Evolutionary conservation across 2,329 filamentous ascomycete genomes (phyloP).

Genomic region (Cercospora janseana): DNA sequence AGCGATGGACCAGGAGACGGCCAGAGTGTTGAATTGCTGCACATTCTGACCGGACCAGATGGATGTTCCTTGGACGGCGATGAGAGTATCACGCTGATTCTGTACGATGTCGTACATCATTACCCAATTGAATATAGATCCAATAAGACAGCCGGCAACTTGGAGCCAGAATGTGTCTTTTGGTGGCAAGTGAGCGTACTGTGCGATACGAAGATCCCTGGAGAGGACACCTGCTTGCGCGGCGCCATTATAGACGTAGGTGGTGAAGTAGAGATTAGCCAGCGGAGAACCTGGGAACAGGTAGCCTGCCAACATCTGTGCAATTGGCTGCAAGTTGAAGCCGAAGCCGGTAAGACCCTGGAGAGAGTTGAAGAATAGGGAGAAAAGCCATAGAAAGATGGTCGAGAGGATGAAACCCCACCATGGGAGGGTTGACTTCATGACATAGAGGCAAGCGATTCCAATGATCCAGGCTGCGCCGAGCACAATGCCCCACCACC

Average conservation of each 20-base stretch:
- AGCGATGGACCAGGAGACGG: conserved; percentile 44
- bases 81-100: conserved; percentile 45
- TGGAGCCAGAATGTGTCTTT: conserved; percentile 49
- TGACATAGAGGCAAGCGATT: conserved; percentile 30
- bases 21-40: conserved; percentile 48
- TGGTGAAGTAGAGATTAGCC: conserved; percentile 37
- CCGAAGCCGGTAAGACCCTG: conserved; percentile 39
- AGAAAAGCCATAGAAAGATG: conserved; percentile 18
- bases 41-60: conserved; percentile 52
- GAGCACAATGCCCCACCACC: conserved; percentile 35
- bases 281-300: conserved; percentile 44
- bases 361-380: conserved; percentile 33
- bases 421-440: conserved; percentile 36
- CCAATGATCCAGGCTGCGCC: conserved; percentile 28
- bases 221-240: conserved; percentile 34
- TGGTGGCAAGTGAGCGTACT: conserved; percentile 42
- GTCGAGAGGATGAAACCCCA: conserved; percentile 35
- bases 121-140: conserved; percentile 48
- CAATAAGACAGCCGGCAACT: conserved; percentile 44
- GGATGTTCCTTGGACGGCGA: conserved; percentile 45
- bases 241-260: conserved; percentile 36
- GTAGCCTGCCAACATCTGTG: conserved; percentile 52
- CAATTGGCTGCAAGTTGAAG: conserved; percentile 43
- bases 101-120: conserved; percentile 48
- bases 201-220: conserved; percentile 40